phyloP scores from a whole-genome alignment of 176 grass and related monocot species.

The Elaeis guineensis region DNA sequence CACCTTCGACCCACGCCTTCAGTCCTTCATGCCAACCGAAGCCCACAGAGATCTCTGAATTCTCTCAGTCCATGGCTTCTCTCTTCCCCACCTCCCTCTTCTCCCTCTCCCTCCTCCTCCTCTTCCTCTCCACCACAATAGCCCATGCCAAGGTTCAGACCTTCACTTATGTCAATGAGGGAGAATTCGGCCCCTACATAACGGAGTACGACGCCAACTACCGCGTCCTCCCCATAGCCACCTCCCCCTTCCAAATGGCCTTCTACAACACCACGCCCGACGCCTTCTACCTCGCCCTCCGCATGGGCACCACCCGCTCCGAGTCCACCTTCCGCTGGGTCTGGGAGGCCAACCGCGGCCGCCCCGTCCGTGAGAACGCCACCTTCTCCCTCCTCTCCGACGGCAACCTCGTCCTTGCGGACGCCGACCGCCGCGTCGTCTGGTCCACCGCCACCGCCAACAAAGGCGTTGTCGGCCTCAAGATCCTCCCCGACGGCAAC shows the following conservation, averaged over 20 bases:
- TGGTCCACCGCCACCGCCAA: constrained; percentile 24
- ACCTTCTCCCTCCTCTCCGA: constrained; percentile 32
- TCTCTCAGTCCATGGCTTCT: too few species aligned
- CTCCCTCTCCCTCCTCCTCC: too few species aligned
- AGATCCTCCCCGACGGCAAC: constrained; percentile 27
- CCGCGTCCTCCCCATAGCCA: constrained; percentile 23
- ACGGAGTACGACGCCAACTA: constrained; percentile 36
- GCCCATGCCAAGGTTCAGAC: constrained; percentile 23
- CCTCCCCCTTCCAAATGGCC: constrained; percentile 17
- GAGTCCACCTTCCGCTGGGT: constrained; percentile 39
- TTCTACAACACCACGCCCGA: constrained; percentile 28
- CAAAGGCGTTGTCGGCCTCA: constrained; percentile 28
- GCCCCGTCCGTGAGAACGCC: constrained; percentile 31
- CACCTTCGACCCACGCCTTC: too few species aligned
- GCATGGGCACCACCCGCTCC: constrained; percentile 32
- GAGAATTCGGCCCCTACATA: constrained; percentile 34
- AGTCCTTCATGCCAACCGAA: too few species aligned
- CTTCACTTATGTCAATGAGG: constrained; percentile 35
- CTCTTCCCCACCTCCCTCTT: too few species aligned
- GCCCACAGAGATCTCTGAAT: too few species aligned
- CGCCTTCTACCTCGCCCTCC: constrained; percentile 35
- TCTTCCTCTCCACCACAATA: neutral
- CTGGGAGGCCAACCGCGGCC: constrained; percentile 34
- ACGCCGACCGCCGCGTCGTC: constrained; percentile 29
- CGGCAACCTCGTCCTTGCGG: constrained; percentile 38